Evolutionary conservation across 331 rosid species (phyloP), one percentile per base, ranked within the genome.

Genomic region (Quercus tomentella): DNA sequence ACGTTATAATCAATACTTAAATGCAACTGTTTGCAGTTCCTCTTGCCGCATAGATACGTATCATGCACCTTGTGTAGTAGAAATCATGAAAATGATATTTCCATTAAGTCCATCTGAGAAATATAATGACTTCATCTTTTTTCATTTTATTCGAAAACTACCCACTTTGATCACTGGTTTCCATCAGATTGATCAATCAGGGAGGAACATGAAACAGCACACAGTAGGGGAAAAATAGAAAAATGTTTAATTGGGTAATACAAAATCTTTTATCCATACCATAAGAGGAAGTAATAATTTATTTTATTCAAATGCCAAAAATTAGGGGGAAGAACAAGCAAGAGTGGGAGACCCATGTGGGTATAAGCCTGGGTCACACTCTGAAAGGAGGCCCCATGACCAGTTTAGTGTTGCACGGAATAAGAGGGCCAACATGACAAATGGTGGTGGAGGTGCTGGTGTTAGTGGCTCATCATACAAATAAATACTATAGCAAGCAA

Each of bases 381-480:
- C 73, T 16, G 78, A 70, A 77, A 83, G 85, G 77, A 83, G 79
- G 81, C 21, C 30, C 49, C 70, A 76, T 67, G 76, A 74, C 51
- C 73, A 60, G 78, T 77, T 52, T 78, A 77, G 67, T 82, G 87
- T 78, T 70, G 89, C 72, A 85, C 78, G 76, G 79, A 84, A 73
- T 70, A 84, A 78, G 75, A 82, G 78, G 67, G 70, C 21, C 81
- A 84, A 84, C 62, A 77, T 52, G 86, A 91, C 91, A 89, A 90
- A 80, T 79, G 81, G 23, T 90, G 92, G 98, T 88, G 98, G 96
- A 85, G 80, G 86, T 74, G 83, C 89, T 88, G 91, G 87, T 89
- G 90, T 31, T 82, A 80, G 92, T 92, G 97, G 88, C 88, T 85
- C 87, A 77, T 86, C 88, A 80, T 76, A 41, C 87, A 80, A 60